Percentiles rank a stretch among this genome's conserved stretches.
These are phyloP conservation scores for Claviceps sp. DNA, from an alignment of 2,329 filamentous ascomycete genomes.

Conservation along the genomic window DNA sequence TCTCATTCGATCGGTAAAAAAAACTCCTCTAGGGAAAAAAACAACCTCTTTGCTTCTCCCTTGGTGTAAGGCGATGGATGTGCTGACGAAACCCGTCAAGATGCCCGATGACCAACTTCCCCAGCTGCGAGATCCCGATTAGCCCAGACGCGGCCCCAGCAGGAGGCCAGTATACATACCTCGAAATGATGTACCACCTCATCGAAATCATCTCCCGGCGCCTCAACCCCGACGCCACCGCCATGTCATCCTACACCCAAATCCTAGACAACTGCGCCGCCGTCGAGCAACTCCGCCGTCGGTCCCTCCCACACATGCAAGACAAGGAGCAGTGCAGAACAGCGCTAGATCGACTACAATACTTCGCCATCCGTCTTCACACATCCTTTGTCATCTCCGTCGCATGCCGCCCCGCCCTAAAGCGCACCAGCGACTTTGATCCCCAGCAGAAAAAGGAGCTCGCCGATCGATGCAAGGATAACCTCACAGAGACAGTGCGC, in stretches of 20 bases:
- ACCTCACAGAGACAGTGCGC: slow-evolving; percentile 50
- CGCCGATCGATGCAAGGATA: slow-evolving; percentile 45
- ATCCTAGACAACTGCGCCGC: slow-evolving; percentile 45
- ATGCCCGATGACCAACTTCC: slow-evolving; percentile 49
- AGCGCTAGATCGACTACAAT: slow-evolving; percentile 47
- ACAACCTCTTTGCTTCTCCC: slow-evolving; percentile 1
- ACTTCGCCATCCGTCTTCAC: slow-evolving; percentile 51
- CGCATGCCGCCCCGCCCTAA: slow-evolving; percentile 48
- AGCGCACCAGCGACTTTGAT: slow-evolving; percentile 38
- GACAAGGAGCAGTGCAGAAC: slow-evolving; percentile 51
- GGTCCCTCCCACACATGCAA: slow-evolving; percentile 37
- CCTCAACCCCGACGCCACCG: slow-evolving; percentile 39
- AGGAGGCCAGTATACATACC: slow-evolving; percentile 37
- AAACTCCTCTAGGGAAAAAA: not conserved
- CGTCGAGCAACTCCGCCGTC: slow-evolving; percentile 36
- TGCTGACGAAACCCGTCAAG: slow-evolving; percentile 16
- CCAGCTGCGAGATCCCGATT: slow-evolving; percentile 39
- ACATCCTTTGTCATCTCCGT: slow-evolving; percentile 53
- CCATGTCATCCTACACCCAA: slow-evolving; percentile 34
- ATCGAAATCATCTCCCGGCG: slow-evolving; percentile 46
- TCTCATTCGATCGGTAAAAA: slow-evolving; percentile 48
- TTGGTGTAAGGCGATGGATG: not conserved
- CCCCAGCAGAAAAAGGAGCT: slow-evolving; percentile 39
- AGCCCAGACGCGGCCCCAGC: slow-evolving; percentile 22
- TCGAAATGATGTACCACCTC: slow-evolving; percentile 53